Conservation (phyloP, 2,329 filamentous ascomycete genomes). For the Penicillium sp. region DNA sequence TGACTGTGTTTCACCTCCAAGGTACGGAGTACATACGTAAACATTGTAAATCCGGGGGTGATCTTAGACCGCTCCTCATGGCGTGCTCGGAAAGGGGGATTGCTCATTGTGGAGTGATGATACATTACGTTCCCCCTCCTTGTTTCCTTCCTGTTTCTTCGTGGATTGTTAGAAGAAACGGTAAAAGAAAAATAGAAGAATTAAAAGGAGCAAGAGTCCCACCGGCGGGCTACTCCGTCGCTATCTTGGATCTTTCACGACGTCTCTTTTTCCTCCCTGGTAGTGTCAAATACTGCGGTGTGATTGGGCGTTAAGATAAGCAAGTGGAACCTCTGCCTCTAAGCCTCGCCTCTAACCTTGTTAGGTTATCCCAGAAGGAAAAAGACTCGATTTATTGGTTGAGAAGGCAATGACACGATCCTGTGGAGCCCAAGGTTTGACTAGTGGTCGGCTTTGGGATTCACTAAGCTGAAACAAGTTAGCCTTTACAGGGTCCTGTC, state of each 20-base stretch:
- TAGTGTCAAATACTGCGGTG: not conserved
- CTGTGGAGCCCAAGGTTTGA: conserved; percentile 19
- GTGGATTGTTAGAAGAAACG: not conserved
- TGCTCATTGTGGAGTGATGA: conserved; percentile 19
- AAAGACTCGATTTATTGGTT: conserved; percentile 10
- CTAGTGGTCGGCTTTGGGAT: conserved; percentile 11
- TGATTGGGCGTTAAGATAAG: conserved; percentile 27
- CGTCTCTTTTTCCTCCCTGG: conserved; percentile 1
- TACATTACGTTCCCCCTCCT: not conserved
- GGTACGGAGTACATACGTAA: not conserved
- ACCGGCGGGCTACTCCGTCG: conserved; percentile 3
- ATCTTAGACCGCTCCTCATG: conserved; percentile 15
- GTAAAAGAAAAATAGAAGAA: not conserved
- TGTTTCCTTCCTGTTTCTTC: not conserved
- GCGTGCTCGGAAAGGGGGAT: conserved; percentile 26
- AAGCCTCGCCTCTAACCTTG: conserved; percentile 15
- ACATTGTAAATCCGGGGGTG: conserved; percentile 18
- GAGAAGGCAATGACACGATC: conserved; percentile 17
- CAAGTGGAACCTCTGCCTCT: conserved; percentile 21
- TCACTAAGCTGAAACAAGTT: conserved; percentile 13
- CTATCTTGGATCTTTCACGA: not conserved
- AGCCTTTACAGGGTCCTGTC: conserved; percentile 18
- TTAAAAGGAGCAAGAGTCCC: not conserved
- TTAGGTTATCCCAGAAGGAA: conserved; percentile 14
- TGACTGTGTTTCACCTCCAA: conserved; percentile 15